These are phyloP conservation scores for Panaeolus papilionaceus DNA, from an alignment of 768 basidiomycete species.

Conservation along the genomic window DNA sequence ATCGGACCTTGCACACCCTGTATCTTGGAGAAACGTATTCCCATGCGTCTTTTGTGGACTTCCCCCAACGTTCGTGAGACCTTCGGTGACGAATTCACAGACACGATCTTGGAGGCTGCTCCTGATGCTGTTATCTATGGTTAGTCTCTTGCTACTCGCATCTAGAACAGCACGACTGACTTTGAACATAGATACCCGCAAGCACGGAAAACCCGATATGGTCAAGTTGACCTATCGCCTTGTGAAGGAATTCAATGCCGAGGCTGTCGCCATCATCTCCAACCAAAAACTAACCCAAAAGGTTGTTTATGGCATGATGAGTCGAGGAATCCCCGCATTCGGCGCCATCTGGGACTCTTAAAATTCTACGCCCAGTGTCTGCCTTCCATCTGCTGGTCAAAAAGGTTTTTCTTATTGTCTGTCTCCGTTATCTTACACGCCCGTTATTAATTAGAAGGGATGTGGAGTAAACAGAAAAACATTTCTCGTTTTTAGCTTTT, in stretches of 20 bases:
- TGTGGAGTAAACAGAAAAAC: background rate
- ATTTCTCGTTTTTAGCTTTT: background rate
- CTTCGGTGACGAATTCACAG: constrained; percentile 66
- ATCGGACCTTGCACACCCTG: constrained; percentile 67
- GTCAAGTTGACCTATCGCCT: constrained; percentile 52
- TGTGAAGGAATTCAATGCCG: constrained; percentile 53
- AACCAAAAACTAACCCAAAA: constrained; percentile 63
- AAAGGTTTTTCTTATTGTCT: background rate
- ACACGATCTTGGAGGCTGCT: constrained; percentile 55
- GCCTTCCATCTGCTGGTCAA: background rate
- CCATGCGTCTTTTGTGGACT: constrained; percentile 66
- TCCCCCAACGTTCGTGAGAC: constrained; percentile 65
- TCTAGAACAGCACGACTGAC: background rate
- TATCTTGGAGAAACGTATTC: constrained; percentile 56
- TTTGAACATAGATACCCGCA: constrained; percentile 43
- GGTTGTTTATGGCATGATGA: constrained; percentile 65
- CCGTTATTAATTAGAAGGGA: constrained; percentile 12
- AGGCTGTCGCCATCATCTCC: constrained; percentile 64
- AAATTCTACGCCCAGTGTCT: constrained; percentile 16
- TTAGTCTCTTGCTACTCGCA: constrained; percentile 30
- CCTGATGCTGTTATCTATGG: constrained; percentile 66
- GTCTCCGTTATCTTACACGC: background rate
- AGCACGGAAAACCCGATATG: constrained; percentile 55
- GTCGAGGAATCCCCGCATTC: constrained; percentile 65
- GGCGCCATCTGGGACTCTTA: constrained; percentile 68